Conservation (phyloP, 1,284 basidiomycete genomes). For the Volvariella volvacea region DNA sequence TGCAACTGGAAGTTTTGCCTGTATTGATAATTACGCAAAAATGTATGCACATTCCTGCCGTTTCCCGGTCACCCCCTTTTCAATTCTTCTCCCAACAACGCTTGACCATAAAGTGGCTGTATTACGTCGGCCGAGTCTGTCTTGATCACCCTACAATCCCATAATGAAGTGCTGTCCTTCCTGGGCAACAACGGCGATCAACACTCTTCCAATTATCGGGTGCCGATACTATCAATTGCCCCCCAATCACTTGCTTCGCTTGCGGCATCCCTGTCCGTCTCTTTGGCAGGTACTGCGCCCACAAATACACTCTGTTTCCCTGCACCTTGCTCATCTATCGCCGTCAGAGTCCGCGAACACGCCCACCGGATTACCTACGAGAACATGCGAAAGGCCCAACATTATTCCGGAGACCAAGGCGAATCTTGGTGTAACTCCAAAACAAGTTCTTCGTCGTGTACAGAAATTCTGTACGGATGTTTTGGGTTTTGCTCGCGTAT, state of each 20-base stretch:
- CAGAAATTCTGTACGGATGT: slow-evolving; percentile 52
- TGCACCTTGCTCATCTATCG: neutral
- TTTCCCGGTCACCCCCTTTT: slow-evolving; percentile 2
- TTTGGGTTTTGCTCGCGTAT: slow-evolving; percentile 73
- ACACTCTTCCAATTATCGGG: slow-evolving; percentile 30
- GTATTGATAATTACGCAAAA: too few relatives aligned
- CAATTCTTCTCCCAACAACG: neutral
- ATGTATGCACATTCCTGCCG: slow-evolving; percentile 5
- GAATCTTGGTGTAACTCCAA: slow-evolving; percentile 45
- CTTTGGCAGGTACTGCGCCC: slow-evolving; percentile 18
- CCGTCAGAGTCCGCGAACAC: neutral
- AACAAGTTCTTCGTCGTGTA: slow-evolving; percentile 63
- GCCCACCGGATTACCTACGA: too few relatives aligned
- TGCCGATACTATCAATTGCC: slow-evolving; percentile 81
- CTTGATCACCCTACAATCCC: slow-evolving; percentile 95
- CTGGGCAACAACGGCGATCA: slow-evolving; percentile 49
- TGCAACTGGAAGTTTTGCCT: too few relatives aligned
- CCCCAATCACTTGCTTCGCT: slow-evolving; percentile 92
- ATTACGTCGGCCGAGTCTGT: slow-evolving; percentile 98
- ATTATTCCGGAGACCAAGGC: too few relatives aligned
- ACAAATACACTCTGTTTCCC: slow-evolving; percentile 28
- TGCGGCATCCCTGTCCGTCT: slow-evolving; percentile 59
- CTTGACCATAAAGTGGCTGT: slow-evolving; percentile 66
- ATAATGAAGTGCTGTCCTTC: slow-evolving; percentile 83
- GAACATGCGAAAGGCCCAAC: too few relatives aligned